A percentile compares a stretch with the other conserved stretches of the same genome.
Evolutionary conservation across 2,329 filamentous ascomycete species (phyloP).

Genomic region (Fusarium sp.): DNA sequence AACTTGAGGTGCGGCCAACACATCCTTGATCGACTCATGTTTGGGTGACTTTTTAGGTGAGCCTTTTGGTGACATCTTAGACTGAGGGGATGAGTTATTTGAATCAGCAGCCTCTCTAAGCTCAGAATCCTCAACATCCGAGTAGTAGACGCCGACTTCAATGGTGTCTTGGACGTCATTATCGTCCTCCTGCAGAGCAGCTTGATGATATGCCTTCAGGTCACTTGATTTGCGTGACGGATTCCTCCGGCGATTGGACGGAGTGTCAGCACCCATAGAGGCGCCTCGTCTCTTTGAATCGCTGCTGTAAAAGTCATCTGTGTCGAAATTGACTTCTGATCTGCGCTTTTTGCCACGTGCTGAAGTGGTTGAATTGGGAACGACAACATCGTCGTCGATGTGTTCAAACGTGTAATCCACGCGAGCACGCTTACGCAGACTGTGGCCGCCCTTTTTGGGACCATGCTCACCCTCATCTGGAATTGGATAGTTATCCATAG

Average conservation of each 20-base stretch:
- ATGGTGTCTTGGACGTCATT: conserved; percentile 68
- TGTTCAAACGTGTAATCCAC: conserved; percentile 68
- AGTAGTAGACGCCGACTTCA: conserved; percentile 61
- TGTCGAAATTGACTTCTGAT: conserved; percentile 49
- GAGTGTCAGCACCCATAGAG: conserved; percentile 51
- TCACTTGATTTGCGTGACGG: conserved; percentile 54
- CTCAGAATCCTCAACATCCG: conserved; percentile 49
- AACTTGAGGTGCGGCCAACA: conserved; percentile 18
- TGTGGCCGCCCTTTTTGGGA: conserved; percentile 68
- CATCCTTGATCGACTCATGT: conserved; percentile 28
- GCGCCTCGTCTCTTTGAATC: conserved; percentile 52
- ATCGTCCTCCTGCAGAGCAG: conserved; percentile 51
- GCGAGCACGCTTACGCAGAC: conserved; percentile 65
- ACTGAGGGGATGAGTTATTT: conserved; percentile 46
- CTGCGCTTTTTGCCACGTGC: conserved; percentile 52
- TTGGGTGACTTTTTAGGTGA: conserved; percentile 16
- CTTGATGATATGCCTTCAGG: conserved; percentile 46
- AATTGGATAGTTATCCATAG: conserved; percentile 53
- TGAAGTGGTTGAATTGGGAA: conserved; percentile 50
- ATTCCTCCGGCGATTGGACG: conserved; percentile 53
- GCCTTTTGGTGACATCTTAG: conserved; percentile 38
- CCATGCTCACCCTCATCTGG: conserved; percentile 60
- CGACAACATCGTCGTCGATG: conserved; percentile 59
- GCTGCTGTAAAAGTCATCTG: conserved; percentile 47
- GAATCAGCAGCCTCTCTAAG: conserved; percentile 39